Evolutionary conservation across 176 grass and related monocot genomes (phyloP), one percentile per base, ranked within the genome.

Genomic region (Phoenix roebelenii): DNA sequence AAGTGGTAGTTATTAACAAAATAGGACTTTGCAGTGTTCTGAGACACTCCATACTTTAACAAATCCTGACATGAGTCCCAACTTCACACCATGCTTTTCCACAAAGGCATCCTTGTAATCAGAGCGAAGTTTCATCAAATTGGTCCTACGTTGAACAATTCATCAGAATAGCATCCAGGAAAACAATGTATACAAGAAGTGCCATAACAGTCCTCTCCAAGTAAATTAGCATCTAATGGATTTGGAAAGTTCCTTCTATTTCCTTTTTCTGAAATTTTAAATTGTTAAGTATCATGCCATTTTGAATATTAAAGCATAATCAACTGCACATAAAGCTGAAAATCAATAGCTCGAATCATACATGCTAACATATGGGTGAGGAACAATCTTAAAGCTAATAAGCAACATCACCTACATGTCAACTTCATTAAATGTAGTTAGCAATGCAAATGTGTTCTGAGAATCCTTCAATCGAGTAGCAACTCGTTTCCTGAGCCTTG

Each of bases 401-500:
- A 55, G n/a, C 51, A 54, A 5, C 64, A 70, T 73, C 56, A 79
- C 86, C 78, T 90, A 90, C 83, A 96, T 88, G 74, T 90, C 86
- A 68, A 96, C 92, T 88, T 96, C 92, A 80, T 96, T 96, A 64
- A 96, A 96, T 63, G 92, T 96, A 53, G 92, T 90, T 54, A 96
- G 69, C 87, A 96, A 15, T 50, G 92, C 92, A 88, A 96, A 96
- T 50, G 92, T 96, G 62, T 96, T 96, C 54, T 96, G 92, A 74
- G 92, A 96, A 85, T 96, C 92, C 80, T 96, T 90, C 84, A 96
- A 66, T 55, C 92, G 86, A 66, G 89, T 90, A 35, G 92, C 92
- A 72, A 96, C 82, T 55, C 92, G 83, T 58, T 96, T 96, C 54
- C 92, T 96, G 23, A 96, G 78, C 75, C 92, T 90, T 56, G 92